Percentiles rank a stretch among this genome's conserved stretches.
Evolutionary conservation across 2,329 filamentous ascomycete species (phyloP).

Genomic region (Hyphodiscus sp.): DNA sequence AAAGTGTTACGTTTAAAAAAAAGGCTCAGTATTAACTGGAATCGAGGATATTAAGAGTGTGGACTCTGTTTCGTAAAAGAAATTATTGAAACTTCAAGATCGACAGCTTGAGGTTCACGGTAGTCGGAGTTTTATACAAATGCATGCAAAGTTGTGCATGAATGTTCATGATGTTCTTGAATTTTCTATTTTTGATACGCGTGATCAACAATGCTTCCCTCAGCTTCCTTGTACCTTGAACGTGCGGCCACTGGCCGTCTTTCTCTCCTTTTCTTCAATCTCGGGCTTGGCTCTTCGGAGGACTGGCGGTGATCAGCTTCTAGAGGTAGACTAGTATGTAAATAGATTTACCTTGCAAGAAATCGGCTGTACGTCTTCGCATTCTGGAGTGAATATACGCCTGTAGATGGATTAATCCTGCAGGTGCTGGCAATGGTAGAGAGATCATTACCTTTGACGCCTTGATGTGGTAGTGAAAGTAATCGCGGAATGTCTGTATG

Average conservation of each 20-base stretch:
- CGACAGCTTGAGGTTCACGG: background rate
- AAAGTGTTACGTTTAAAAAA: no score
- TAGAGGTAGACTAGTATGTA: background rate
- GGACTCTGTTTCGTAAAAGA: no score
- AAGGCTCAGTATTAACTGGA: no score
- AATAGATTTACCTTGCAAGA: slow-evolving; percentile 75
- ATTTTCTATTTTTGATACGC: background rate
- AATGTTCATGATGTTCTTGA: background rate
- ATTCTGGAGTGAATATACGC: slow-evolving; percentile 98
- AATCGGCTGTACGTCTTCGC: slow-evolving; percentile 95
- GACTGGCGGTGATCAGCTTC: slow-evolving; percentile 51
- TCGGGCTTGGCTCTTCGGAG: slow-evolving; percentile 91
- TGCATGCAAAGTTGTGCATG: background rate
- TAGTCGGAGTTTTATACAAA: background rate
- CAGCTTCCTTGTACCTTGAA: slow-evolving; percentile 50
- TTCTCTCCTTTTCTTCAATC: slow-evolving; percentile 93
- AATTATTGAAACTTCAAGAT: no score
- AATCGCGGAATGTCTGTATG: slow-evolving; percentile 99
- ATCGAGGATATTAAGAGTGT: no score
- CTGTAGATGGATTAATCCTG: slow-evolving; percentile 32
- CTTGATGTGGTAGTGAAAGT: slow-evolving; percentile 99
- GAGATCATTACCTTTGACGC: slow-evolving; percentile 67
- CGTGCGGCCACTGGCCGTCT: slow-evolving; percentile 93
- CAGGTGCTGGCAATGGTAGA: slow-evolving; percentile 5
- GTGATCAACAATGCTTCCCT: slow-evolving; percentile 1